phyloP scores from a whole-genome alignment of 2,329 filamentous ascomycete species.

The Aspergillus fumigatiaffinis region DNA sequence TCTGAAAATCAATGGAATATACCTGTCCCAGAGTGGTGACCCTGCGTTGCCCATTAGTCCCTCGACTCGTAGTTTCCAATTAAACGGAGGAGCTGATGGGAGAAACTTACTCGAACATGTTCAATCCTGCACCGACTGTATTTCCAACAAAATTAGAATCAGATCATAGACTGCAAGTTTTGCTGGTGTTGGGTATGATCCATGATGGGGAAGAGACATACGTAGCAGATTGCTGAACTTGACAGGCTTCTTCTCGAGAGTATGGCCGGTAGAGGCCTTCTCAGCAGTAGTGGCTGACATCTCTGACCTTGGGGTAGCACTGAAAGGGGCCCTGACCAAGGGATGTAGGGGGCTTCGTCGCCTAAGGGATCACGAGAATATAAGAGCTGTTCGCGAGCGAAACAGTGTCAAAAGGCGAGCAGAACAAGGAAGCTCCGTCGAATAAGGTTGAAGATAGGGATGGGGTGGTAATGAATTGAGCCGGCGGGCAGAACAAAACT shows the following conservation, averaged over 20 bases:
- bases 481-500: not conserved
- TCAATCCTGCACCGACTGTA: constrained; percentile 79
- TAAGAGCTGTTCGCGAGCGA: constrained; percentile 2
- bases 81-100: not conserved
- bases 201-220: constrained; percentile 36
- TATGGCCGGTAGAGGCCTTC: constrained; percentile 48
- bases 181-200: not conserved
- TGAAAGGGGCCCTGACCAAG: constrained; percentile 94
- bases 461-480: not conserved
- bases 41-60: constrained; percentile 33
- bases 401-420: constrained; percentile 2
- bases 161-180: constrained; percentile 4
- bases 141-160: constrained; percentile 19
- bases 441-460: not conserved
- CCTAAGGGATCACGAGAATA: constrained; percentile 37
- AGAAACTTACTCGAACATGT: constrained; percentile 76
- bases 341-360: constrained; percentile 85
- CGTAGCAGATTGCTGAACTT: constrained; percentile 98
- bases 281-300: constrained; percentile 49
- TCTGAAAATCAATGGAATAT: constrained; percentile 14
- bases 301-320: constrained; percentile 55
- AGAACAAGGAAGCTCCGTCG: constrained; percentile 9
- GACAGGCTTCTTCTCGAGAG: constrained; percentile 97
- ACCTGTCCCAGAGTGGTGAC: constrained; percentile 67
- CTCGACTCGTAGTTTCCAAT: not conserved